Percentiles rank a stretch among this genome's conserved stretches.
phyloP scores from a whole-genome alignment of 345 rosid species.

The Barbarea vulgaris region DNA sequence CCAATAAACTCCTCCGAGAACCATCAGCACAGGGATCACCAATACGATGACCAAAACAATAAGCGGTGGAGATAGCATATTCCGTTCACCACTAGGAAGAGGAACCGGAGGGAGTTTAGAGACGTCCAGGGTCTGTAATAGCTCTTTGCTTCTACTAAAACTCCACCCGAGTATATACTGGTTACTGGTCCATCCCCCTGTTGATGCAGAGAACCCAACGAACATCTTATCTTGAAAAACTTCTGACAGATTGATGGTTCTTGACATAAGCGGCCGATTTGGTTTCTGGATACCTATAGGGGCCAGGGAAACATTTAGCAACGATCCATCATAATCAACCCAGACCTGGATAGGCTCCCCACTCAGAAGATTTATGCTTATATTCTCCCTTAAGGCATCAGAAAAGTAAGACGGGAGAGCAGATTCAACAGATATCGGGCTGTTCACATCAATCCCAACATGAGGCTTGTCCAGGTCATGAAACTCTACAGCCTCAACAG shows the following conservation, averaged over 20 bases:
- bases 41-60: slow-evolving; percentile 17
- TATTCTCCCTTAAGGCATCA: neutral
- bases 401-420: slow-evolving; percentile 18
- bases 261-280: slow-evolving; percentile 49
- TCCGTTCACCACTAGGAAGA: slow-evolving; percentile 26
- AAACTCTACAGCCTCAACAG: slow-evolving; percentile 44
- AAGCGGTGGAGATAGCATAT: slow-evolving; percentile 20
- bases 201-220: slow-evolving; percentile 63
- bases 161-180: slow-evolving; percentile 74
- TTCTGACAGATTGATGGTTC: slow-evolving; percentile 45
- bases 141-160: slow-evolving; percentile 41
- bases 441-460: slow-evolving; percentile 47
- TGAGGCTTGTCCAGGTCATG: slow-evolving; percentile 44
- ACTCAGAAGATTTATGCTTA: slow-evolving; percentile 44
- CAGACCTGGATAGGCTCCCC: slow-evolving; percentile 52
- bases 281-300: slow-evolving; percentile 42
- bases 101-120: slow-evolving; percentile 60
- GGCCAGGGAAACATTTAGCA: slow-evolving; percentile 48
- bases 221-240: slow-evolving; percentile 41
- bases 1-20: slow-evolving; percentile 22
- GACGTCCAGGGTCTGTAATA: slow-evolving; percentile 39
- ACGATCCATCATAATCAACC: slow-evolving; percentile 54
- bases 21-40: slow-evolving; percentile 19
- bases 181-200: slow-evolving; percentile 35
- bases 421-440: slow-evolving; percentile 19